Percentiles rank a stretch among this genome's conserved stretches.
phyloP scores from a whole-genome alignment of 2,329 filamentous ascomycete genomes.

The Chaetomium sp. region DNA sequence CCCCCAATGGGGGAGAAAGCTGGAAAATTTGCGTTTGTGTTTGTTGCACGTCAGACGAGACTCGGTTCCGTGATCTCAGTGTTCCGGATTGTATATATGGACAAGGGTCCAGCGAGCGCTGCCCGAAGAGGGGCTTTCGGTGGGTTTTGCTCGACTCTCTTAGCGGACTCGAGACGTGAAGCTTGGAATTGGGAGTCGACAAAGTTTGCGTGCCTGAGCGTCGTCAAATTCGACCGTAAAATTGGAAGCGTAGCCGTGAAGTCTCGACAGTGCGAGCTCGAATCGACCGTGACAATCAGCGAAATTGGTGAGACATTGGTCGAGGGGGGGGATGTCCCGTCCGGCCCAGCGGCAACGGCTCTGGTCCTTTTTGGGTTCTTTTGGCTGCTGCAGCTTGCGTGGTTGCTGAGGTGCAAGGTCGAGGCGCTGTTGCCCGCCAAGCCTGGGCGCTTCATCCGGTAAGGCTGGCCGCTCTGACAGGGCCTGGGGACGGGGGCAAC shows the following conservation, averaged over 20 bases:
- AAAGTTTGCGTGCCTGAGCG: too few species aligned
- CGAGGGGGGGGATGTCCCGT: neutral
- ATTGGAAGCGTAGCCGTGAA: neutral
- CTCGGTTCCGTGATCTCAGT: neutral
- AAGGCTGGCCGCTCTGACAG: slow-evolving; percentile 7
- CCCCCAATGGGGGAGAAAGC: slow-evolving; percentile 2
- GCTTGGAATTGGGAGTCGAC: too few species aligned
- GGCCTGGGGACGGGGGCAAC: too few species aligned
- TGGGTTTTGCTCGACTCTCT: neutral
- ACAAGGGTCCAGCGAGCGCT: too few species aligned
- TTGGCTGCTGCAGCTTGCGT: neutral
- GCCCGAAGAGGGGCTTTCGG: slow-evolving; percentile 2
- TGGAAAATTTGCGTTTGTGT: neutral
- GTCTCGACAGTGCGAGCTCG: neutral
- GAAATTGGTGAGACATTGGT: neutral
- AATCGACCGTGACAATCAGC: too few species aligned
- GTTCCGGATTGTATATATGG: too few species aligned
- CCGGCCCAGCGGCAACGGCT: slow-evolving; percentile 10
- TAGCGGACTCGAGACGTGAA: neutral
- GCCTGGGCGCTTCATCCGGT: slow-evolving; percentile 8
- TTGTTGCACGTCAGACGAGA: neutral
- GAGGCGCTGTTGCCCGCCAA: slow-evolving; percentile 14
- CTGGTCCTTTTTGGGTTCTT: neutral
- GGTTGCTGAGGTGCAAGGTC: neutral
- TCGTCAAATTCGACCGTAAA: neutral